Evolutionary conservation across 2,329 filamentous ascomycete genomes (phyloP).

Genomic region (Camillea tinctor): DNA sequence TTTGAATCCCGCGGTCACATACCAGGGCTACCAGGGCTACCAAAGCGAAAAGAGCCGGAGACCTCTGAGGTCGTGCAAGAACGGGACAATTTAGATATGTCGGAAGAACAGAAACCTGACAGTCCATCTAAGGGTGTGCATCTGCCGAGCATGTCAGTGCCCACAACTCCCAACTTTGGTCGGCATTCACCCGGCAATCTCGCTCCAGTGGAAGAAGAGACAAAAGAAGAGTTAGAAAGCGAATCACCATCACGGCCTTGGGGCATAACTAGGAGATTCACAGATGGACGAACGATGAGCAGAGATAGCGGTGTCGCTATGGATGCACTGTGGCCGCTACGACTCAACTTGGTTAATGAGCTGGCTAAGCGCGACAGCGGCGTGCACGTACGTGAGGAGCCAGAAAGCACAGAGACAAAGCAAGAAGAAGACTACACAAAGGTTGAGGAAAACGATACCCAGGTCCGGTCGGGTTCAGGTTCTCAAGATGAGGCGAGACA

Average conservation of each 20-base stretch:
- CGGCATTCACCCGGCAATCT: constrained; percentile 45
- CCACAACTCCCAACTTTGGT: constrained; percentile 30
- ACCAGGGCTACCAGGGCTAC: constrained; percentile 4
- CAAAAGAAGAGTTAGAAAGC: constrained; percentile 44
- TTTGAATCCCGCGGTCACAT: constrained; percentile 5
- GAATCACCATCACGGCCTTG: constrained; percentile 19
- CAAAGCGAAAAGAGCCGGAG: constrained; percentile 11
- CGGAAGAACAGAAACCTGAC: constrained; percentile 15
- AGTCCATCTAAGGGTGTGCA: constrained; percentile 2
- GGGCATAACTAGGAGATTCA: constrained; percentile 16
- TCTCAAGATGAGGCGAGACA: constrained; percentile 42
- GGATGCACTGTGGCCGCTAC: constrained; percentile 43
- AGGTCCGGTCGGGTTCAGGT: constrained; percentile 37
- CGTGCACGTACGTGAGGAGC: constrained; percentile 51
- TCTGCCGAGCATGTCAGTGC: constrained; percentile 21
- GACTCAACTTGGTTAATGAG: constrained; percentile 34
- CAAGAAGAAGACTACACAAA: constrained; percentile 19
- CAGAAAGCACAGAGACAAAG: constrained; percentile 30
- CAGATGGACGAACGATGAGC: constrained; percentile 37
- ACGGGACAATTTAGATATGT: constrained; percentile 28
- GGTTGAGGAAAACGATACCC: constrained; percentile 29
- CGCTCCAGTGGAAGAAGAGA: constrained; percentile 52
- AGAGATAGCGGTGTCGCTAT: constrained; percentile 51
- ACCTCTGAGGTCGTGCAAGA: constrained; percentile 26
- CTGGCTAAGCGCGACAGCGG: constrained; percentile 53